Evolutionary conservation across 208 protist species (phyloP).

Genomic region (Naegleria fowleri): DNA sequence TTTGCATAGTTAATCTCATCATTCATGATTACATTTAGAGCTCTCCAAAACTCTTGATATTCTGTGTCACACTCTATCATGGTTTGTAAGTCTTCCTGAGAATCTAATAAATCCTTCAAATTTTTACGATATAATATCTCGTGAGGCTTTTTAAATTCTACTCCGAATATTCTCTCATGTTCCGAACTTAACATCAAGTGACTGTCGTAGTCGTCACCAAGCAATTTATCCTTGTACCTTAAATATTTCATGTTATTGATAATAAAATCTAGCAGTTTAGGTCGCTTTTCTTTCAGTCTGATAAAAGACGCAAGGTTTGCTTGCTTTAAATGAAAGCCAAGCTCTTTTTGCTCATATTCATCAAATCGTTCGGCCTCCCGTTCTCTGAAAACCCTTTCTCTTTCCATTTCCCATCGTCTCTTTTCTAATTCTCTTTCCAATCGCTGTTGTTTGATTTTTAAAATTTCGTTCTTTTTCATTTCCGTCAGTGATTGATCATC

Average conservation of each 20-base stretch:
- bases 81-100: background rate
- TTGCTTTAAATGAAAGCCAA: conserved; percentile 55
- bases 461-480: conserved; percentile 41
- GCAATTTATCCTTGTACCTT: background rate
- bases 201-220: conserved; percentile 2
- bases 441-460: conserved; percentile 56
- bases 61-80: background rate
- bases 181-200: conserved; percentile 13
- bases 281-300: conserved; percentile 53
- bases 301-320: conserved; percentile 46
- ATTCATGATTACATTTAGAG: background rate
- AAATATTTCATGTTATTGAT: conserved; percentile 53
- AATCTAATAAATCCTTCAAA: conserved; percentile 29
- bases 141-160: conserved; percentile 43
- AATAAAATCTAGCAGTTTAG: conserved; percentile 69
- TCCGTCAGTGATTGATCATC: conserved; percentile 8
- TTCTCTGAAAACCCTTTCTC: conserved; percentile 39
- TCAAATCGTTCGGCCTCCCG: conserved; percentile 42
- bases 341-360: conserved; percentile 60
- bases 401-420: conserved; percentile 43
- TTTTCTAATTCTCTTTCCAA: conserved; percentile 52
- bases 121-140: conserved; percentile 36
- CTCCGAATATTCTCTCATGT: conserved; percentile 34
- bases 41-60: background rate
- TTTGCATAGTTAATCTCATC: conserved; percentile 18